A percentile compares a stretch with the other conserved stretches of the same genome.
phyloP scores from a whole-genome alignment of 352 stramenopile species.

The Globisporangium camurandrum region DNA sequence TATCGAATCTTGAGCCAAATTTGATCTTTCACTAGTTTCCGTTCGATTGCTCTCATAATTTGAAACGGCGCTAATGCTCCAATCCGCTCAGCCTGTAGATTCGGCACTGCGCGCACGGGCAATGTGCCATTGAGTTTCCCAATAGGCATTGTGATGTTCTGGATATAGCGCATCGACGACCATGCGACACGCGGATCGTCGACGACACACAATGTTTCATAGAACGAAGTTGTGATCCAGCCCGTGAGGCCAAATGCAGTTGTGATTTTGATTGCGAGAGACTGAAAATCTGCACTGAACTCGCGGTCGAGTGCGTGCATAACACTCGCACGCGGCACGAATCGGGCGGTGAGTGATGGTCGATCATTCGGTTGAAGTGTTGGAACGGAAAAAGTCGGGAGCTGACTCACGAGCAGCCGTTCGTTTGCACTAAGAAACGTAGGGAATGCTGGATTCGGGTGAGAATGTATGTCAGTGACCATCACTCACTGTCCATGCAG shows the following conservation, averaged over 20 bases:
- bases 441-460: conserved; percentile 36
- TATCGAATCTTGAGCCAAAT: conserved; percentile 60
- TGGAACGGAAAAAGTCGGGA: no score
- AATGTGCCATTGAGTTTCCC: conserved; percentile 60
- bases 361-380: no score
- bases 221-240: conserved; percentile 61
- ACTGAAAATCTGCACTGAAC: conserved; percentile 67
- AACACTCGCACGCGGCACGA: conserved; percentile 54
- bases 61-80: conserved; percentile 47
- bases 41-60: conserved; percentile 46
- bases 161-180: conserved; percentile 45
- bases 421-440: conserved; percentile 49
- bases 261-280: conserved; percentile 59
- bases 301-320: conserved; percentile 60
- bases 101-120: conserved; percentile 52
- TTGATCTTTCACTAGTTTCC: conserved; percentile 69
- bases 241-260: conserved; percentile 51
- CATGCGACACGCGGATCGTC: conserved; percentile 38
- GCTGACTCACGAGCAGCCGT: conserved; percentile 34
- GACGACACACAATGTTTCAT: conserved; percentile 38
- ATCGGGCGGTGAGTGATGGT: conserved; percentile 17
- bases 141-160: conserved; percentile 50
- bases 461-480: background rate
- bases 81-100: conserved; percentile 42
- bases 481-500: background rate